Percentiles rank a stretch among this genome's conserved stretches.
Conservation (phyloP, 192 early-diverging fungal genomes). For the Spizellomyces sp. region DNA sequence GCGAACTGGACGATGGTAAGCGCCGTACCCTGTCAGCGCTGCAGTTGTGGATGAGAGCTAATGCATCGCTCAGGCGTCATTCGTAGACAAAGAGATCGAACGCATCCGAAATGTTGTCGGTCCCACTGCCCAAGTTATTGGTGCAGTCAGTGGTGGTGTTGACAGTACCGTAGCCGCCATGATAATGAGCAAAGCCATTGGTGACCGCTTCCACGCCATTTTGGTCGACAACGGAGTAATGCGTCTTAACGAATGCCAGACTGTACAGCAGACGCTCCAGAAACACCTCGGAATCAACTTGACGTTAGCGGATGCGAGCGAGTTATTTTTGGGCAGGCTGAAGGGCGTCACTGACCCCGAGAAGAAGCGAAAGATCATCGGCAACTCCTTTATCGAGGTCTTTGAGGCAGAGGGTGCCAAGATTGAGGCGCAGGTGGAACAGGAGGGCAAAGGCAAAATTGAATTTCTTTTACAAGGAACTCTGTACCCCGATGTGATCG, state of each 20-base stretch:
- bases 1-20: conserved; percentile 92
- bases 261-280: conserved; percentile 79
- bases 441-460: conserved; percentile 75
- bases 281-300: conserved; percentile 96
- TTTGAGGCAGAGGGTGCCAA: conserved; percentile 91
- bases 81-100: conserved; percentile 97
- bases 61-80: conserved; percentile 51
- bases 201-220: conserved; percentile 97
- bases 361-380: conserved; percentile 98
- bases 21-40: background rate
- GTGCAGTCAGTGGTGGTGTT: conserved; percentile 96
- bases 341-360: conserved; percentile 94
- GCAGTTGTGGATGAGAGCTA: background rate
- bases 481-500: conserved; percentile 98
- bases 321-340: conserved; percentile 76
- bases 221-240: conserved; percentile 99
- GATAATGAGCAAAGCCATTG: conserved; percentile 96
- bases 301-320: conserved; percentile 85
- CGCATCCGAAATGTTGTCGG: conserved; percentile 92
- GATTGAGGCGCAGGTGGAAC: conserved; percentile 78
- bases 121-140: conserved; percentile 88
- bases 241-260: conserved; percentile 93
- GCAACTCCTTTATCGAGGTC: conserved; percentile 98
- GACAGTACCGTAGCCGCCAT: conserved; percentile 96
- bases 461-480: conserved; percentile 98